Conservation (phyloP, 2,329 filamentous ascomycete genomes). For the Simplicillium sp. region DNA sequence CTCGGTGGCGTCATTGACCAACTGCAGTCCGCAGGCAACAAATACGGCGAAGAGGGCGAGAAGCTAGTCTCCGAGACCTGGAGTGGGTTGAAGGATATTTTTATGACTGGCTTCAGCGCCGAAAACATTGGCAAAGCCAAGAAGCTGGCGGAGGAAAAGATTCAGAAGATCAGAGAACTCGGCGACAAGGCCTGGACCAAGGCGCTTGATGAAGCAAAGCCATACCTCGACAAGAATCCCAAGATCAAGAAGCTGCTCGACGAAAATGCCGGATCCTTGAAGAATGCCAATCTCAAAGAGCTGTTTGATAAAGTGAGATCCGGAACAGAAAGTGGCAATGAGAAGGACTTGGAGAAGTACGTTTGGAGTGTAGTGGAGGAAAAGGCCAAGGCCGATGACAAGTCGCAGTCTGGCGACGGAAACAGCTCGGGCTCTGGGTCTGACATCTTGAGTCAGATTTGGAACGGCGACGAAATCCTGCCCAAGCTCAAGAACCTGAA, state of each 20-base stretch:
- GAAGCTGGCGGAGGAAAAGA: conserved; percentile 60
- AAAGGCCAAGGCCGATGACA: conserved; percentile 3
- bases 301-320: conserved; percentile 53
- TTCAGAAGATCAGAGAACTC: conserved; percentile 54
- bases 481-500: conserved; percentile 51
- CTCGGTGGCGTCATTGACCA: conserved; percentile 59
- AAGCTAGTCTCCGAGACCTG: conserved; percentile 67
- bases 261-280: conserved; percentile 58
- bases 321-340: conserved; percentile 51
- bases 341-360: conserved; percentile 30
- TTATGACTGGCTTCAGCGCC: conserved; percentile 50
- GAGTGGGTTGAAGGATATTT: conserved; percentile 53
- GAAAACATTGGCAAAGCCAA: conserved; percentile 44
- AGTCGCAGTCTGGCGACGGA: too few relatives aligned
- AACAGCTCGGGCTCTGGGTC: neutral
- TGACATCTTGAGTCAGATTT: conserved; percentile 40
- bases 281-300: conserved; percentile 55
- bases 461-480: conserved; percentile 49
- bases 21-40: conserved; percentile 58
- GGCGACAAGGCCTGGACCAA: conserved; percentile 66
- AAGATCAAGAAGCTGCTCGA: conserved; percentile 64
- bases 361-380: conserved; percentile 20
- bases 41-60: conserved; percentile 67
- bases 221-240: conserved; percentile 67
- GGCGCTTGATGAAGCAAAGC: conserved; percentile 60